Percentiles rank a stretch among this genome's conserved stretches.
Evolutionary conservation across 371 early-diverging fungal genomes (phyloP).

Genomic region (Mortierella sp.): DNA sequence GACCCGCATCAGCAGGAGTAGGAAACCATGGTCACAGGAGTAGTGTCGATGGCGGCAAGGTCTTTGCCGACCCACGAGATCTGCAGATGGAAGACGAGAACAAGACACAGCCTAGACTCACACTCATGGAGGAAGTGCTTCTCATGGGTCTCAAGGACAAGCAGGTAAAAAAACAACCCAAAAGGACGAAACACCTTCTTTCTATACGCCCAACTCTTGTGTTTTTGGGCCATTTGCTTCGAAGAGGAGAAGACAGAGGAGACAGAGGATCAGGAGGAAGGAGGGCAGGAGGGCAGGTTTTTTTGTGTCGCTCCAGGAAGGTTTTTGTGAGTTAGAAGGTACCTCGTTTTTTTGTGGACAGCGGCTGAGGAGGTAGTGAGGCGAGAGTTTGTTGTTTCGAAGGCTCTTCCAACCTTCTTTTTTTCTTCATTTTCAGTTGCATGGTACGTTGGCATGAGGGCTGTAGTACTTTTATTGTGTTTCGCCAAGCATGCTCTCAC

Average conservation of each 20-base stretch:
- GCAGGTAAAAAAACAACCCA: constrained; percentile 76
- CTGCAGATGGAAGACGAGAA: constrained; percentile 67
- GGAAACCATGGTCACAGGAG: constrained; percentile 25
- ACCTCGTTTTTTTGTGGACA: not conserved
- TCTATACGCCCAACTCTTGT: no score
- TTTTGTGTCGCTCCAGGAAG: not conserved
- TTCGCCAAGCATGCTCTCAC: not conserved
- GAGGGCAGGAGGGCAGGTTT: not conserved
- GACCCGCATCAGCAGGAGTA: constrained; percentile 20
- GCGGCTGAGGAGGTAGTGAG: not conserved
- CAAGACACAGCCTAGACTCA: constrained; percentile 80
- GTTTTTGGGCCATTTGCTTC: no score
- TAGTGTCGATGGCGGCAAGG: constrained; percentile 23
- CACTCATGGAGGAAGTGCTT: constrained; percentile 95
- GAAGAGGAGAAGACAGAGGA: no score
- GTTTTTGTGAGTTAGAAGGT: not conserved
- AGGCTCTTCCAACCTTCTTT: not conserved
- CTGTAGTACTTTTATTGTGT: not conserved
- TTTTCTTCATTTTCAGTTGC: not conserved
- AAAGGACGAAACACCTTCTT: not conserved
- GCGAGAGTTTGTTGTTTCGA: not conserved
- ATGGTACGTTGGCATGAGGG: not conserved
- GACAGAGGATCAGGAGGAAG: not conserved
- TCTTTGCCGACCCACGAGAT: constrained; percentile 52
- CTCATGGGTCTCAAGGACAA: constrained; percentile 95